Conservation (phyloP, 257 asterid genomes). For the Jaltomata sinuosa region DNA sequence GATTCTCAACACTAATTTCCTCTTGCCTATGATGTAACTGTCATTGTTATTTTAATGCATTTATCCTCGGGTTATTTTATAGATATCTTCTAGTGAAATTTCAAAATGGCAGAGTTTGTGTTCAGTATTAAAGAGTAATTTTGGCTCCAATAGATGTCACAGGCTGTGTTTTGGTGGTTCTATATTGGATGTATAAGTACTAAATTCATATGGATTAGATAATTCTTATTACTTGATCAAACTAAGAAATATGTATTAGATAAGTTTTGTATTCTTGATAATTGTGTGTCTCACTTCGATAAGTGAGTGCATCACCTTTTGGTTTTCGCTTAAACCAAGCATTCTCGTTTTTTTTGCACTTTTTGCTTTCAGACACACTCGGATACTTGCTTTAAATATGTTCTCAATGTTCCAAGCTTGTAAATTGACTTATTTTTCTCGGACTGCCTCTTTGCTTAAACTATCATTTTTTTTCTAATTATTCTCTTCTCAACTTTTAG, state of each 20-base stretch:
- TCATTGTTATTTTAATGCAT: background rate
- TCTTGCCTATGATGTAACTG: background rate
- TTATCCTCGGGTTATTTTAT: background rate
- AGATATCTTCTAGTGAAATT: background rate
- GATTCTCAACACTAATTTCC: background rate
- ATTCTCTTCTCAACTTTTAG: conserved; percentile 22
- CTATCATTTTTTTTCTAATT: background rate
- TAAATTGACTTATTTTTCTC: background rate
- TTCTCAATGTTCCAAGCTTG: background rate
- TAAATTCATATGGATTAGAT: no score
- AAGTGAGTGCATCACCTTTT: background rate
- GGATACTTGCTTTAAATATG: background rate
- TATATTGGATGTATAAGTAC: no score
- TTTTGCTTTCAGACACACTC: background rate
- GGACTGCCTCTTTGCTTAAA: background rate
- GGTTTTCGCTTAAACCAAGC: background rate
- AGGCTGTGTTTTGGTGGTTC: no score
- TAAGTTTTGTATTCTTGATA: no score
- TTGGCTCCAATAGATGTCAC: background rate
- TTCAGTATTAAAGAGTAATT: background rate
- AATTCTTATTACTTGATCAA: no score
- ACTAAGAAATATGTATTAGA: no score
- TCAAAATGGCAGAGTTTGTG: background rate
- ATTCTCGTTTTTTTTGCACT: background rate
- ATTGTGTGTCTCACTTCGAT: background rate